Evolutionary conservation across 208 protist genomes (phyloP).

Genomic region (Herpetomonas tarakana): DNA sequence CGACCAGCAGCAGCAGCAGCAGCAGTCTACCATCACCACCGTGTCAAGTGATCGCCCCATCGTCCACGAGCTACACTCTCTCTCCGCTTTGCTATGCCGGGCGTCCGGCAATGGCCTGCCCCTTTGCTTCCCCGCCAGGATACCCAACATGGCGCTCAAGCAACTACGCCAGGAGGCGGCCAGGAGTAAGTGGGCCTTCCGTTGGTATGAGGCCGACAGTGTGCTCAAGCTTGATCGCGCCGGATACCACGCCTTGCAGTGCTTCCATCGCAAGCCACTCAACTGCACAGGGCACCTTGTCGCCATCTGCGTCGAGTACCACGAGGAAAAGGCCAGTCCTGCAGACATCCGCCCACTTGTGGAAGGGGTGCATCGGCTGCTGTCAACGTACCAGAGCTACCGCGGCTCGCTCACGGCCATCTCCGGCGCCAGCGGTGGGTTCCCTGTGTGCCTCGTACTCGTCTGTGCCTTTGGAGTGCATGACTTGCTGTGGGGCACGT

Average conservation of each 20-base stretch:
- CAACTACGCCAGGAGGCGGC: slow-evolving; percentile 15
- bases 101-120: slow-evolving; percentile 11
- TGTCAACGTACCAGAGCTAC: slow-evolving; percentile 10
- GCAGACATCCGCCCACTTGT: slow-evolving; percentile 5
- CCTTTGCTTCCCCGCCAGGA: slow-evolving; percentile 17
- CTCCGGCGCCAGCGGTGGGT: neutral
- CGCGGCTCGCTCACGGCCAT: neutral
- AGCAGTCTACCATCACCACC: too few species aligned
- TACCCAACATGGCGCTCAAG: slow-evolving; percentile 11
- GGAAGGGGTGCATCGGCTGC: slow-evolving; percentile 14
- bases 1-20: too few species aligned
- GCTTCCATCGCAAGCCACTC: neutral
- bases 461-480: slow-evolving; percentile 16
- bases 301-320: neutral
- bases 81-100: too few species aligned
- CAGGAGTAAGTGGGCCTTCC: slow-evolving; percentile 12
- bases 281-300: neutral
- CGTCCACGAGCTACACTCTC: too few species aligned
- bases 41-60: too few species aligned
- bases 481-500: slow-evolving; percentile 16
- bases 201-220: slow-evolving; percentile 10
- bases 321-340: neutral
- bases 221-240: neutral
- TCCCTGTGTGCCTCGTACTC: slow-evolving; percentile 20
- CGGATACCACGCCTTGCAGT: neutral